A percentile compares a stretch with the other conserved stretches of the same genome.
These are phyloP conservation scores for Kurtzmaniella quercitrusa DNA, from an alignment of 1,139 yeast species.

Conservation along the genomic window DNA sequence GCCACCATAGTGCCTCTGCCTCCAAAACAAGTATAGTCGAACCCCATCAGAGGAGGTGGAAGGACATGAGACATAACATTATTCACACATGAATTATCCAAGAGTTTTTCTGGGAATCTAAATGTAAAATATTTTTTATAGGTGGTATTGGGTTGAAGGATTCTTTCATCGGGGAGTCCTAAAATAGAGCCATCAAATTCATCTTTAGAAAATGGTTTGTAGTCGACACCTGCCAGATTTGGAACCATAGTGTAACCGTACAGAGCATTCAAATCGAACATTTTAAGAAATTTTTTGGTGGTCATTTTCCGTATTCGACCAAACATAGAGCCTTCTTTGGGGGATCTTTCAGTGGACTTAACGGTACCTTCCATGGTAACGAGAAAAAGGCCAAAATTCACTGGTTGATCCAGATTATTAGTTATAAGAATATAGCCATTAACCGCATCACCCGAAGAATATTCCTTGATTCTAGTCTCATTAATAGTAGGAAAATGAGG, in stretches of 20 bases:
- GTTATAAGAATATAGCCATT: slow-evolving; percentile 38
- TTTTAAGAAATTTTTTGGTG: slow-evolving; percentile 42
- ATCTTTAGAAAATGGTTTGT: slow-evolving; percentile 42
- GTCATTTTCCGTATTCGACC: slow-evolving; percentile 27
- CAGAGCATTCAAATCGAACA: slow-evolving; percentile 47
- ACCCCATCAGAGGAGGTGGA: slow-evolving; percentile 66
- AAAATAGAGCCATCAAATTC: slow-evolving; percentile 43
- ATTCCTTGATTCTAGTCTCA: slow-evolving; percentile 44
- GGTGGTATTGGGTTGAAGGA: slow-evolving; percentile 45
- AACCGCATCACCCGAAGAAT: slow-evolving; percentile 38
- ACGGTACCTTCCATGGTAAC: slow-evolving; percentile 47
- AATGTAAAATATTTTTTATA: slow-evolving; percentile 65
- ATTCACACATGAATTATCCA: slow-evolving; percentile 57
- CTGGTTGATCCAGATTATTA: slow-evolving; percentile 35
- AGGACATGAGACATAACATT: slow-evolving; percentile 49
- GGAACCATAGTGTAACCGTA: slow-evolving; percentile 43
- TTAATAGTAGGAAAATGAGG: slow-evolving; percentile 32
- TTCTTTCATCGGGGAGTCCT: slow-evolving; percentile 51
- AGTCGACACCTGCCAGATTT: slow-evolving; percentile 48
- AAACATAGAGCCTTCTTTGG: slow-evolving; percentile 13
- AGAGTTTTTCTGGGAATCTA: slow-evolving; percentile 53
- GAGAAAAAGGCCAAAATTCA: slow-evolving; percentile 42
- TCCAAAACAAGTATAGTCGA: slow-evolving; percentile 42
- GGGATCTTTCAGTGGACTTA: slow-evolving; percentile 29
- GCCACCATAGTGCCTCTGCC: slow-evolving; percentile 33